Percentiles rank a stretch among this genome's conserved stretches.
Conservation (phyloP, 805 yeast species). For the Barnettozyma botsteinii region DNA sequence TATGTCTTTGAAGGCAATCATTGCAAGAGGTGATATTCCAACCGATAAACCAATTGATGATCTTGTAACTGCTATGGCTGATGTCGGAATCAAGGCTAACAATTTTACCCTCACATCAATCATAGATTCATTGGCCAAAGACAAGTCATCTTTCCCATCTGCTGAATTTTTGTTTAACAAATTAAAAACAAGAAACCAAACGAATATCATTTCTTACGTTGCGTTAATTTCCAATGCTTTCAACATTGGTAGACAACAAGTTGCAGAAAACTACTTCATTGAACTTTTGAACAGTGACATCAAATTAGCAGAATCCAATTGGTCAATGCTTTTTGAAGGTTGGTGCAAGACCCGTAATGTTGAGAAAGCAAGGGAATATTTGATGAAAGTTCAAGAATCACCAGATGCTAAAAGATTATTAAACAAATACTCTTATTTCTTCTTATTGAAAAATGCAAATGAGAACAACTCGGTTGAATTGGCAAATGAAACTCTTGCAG, state of each 20-base stretch:
- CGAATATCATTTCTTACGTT: conserved; percentile 36
- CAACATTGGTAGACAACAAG: conserved; percentile 33
- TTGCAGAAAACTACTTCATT: conserved; percentile 31
- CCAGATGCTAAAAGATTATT: conserved; percentile 4
- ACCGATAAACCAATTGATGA: conserved; percentile 32
- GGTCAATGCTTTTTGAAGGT: conserved; percentile 25
- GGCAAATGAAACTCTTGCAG: conserved; percentile 15
- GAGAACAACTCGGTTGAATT: conserved; percentile 15
- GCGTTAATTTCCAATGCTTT: conserved; percentile 44
- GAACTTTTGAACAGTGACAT: conserved; percentile 30
- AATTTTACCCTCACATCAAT: conserved; percentile 45
- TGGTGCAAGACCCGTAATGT: conserved; percentile 11
- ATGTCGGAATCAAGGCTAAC: conserved; percentile 35
- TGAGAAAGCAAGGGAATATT: conserved; percentile 16
- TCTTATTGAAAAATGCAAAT: conserved; percentile 16
- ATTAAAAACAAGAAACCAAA: conserved; percentile 31
- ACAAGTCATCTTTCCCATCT: conserved; percentile 40
- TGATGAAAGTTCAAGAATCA: conserved; percentile 5
- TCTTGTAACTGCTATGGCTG: conserved; percentile 37
- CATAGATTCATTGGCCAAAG: conserved; percentile 46
- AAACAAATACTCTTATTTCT: conserved; percentile 19
- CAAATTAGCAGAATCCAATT: conserved; percentile 10
- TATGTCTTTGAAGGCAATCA: conserved; percentile 41
- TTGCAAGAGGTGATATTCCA: conserved; percentile 38
- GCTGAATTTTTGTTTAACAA: conserved; percentile 45